These are phyloP conservation scores for Dictyostelium firmibasis DNA, from an alignment of 78 protist genomes.

Conservation along the genomic window DNA sequence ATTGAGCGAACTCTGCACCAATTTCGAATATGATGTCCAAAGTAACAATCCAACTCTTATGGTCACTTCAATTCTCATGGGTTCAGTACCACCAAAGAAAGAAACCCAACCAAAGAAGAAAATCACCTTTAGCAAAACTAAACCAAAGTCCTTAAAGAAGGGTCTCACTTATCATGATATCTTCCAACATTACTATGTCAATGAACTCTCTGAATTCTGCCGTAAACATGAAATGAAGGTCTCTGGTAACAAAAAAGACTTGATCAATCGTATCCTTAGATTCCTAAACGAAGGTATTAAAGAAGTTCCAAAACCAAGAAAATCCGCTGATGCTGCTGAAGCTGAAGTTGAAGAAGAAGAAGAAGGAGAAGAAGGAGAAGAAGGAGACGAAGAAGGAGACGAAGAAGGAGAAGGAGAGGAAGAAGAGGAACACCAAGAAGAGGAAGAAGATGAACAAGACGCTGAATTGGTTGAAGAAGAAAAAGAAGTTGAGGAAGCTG, in stretches of 20 bases:
- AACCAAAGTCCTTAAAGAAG: neutral
- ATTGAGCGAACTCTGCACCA: neutral
- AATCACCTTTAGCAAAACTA: slow-evolving; percentile 8
- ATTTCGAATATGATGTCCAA: neutral
- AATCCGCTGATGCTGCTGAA: neutral
- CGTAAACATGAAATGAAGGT: slow-evolving; percentile 7
- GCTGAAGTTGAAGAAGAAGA: neutral
- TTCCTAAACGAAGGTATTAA: slow-evolving; percentile 15
- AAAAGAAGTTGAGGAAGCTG: neutral
- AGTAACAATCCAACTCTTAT: neutral
- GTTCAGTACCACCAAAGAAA: slow-evolving; percentile 33
- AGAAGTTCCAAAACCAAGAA: neutral
- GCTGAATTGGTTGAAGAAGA: neutral
- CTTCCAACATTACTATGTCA: slow-evolving; percentile 72
- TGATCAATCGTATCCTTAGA: slow-evolving; percentile 58
- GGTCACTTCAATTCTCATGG: slow-evolving; percentile 24
- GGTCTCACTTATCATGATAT: slow-evolving; percentile 68
- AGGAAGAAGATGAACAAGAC: neutral
- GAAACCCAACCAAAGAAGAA: neutral
- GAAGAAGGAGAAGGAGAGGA: neutral
- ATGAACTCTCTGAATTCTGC: slow-evolving; percentile 57
- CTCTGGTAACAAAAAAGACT: slow-evolving; percentile 63
- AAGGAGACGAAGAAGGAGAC: neutral
- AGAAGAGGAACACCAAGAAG: neutral
- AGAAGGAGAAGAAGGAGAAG: neutral